These are phyloP conservation scores for Mucor indicus DNA, from an alignment of 371 early-diverging fungal genomes.

Conservation along the genomic window DNA sequence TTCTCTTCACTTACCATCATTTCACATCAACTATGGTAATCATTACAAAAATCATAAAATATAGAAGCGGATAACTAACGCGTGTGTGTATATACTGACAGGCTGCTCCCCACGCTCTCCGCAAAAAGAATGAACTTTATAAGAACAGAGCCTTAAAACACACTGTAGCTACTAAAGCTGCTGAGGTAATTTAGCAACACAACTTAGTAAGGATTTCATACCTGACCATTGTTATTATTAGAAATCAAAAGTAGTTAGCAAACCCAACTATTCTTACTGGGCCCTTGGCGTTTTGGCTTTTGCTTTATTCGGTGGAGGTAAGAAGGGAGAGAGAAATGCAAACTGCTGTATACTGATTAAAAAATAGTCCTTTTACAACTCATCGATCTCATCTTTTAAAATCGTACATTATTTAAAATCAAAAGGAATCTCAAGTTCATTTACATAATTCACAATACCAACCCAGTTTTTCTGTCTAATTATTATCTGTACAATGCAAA, in stretches of 20 bases:
- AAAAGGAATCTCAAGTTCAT: no score
- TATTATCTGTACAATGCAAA: no score
- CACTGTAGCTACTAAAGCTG: conserved; percentile 12
- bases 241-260: conserved; percentile 8
- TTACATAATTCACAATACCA: no score
- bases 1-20: not conserved
- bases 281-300: conserved; percentile 14
- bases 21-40: not conserved
- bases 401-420: no score
- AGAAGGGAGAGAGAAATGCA: not conserved
- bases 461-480: no score
- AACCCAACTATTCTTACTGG: conserved; percentile 15
- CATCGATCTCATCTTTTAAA: conserved; percentile 15
- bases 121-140: conserved; percentile 26
- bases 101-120: conserved; percentile 28
- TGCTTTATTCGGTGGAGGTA: conserved; percentile 27
- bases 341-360: not conserved
- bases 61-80: not conserved
- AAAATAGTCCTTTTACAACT: conserved; percentile 13
- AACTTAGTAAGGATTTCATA: not conserved
- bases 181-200: conserved; percentile 19
- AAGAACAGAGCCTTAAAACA: conserved; percentile 19
- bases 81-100: not conserved
- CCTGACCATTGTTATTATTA: not conserved
- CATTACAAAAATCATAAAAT: no score